Base-by-base conservation (phyloP, 306 rosid genomes). In the Fragaria vesca region DNA sequence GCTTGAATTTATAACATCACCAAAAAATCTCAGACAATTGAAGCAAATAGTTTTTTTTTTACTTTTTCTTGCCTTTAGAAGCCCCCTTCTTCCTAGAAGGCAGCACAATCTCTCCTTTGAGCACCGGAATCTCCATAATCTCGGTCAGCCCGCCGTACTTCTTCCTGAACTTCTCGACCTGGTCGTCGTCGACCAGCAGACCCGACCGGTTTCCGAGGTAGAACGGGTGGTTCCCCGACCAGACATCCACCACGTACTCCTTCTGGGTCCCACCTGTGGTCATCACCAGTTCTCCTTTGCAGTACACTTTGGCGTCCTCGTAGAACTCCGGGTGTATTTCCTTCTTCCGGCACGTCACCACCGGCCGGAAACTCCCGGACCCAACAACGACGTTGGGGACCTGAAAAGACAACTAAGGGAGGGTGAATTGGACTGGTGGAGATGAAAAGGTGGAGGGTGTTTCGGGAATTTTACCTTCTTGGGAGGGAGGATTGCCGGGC, bases 141-240 rank as follows among this genome's bases (percentile, higher is more conserved):
- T 92, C 45, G 1, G 81, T 0, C 0, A 94, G 81, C 61, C 79
- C 97, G 1, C 91, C 94, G 82, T 47, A 94, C 88, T 86, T 94
- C 95, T 90, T 92, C n/a, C 97, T 81, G 85, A 94, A 94, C 83
- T 92, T 94, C 93, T 89, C 98, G 2, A 94, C 98, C 87, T 89
- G 97, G 71, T 92, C 95, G 50, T 87, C 98, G 69, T 85, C 90
- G 6, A 88, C 79, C 46, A 89, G 62, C 10, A 69, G 8, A 0
- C 66, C 93, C 4, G 93, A 83, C 32, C 98, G 93, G 87, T 81
- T 88, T 0, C 98, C 98, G 40, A 88, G 93, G 85, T 92, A 94
- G 85, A 94, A 94, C 0, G 93, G 98, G 80, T 94, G 98, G 88
- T 94, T 94, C 1, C 98, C 98, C 0, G 98, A 92, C 98, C 98